phyloP scores from a whole-genome alignment of 441 rosid species.

The Melastoma candidum region DNA sequence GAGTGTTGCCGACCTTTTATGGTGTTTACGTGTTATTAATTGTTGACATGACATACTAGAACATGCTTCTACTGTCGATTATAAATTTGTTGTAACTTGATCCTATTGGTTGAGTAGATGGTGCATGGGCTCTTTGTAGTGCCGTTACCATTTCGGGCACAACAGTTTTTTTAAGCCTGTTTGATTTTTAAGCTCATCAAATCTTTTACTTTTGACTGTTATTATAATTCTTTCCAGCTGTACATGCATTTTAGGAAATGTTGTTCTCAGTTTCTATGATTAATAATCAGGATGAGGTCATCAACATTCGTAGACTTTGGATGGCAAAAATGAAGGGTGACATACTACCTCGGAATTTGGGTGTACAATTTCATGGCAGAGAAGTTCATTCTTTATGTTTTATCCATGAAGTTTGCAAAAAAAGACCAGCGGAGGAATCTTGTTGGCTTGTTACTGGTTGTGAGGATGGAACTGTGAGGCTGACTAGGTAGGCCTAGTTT shows the following conservation, averaged over 20 bases:
- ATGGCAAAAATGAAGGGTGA: conserved; percentile 32
- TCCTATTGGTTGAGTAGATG: no score
- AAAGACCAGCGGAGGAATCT: conserved; percentile 24
- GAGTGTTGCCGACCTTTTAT: no score
- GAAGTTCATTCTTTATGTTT: conserved; percentile 90
- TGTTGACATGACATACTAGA: no score
- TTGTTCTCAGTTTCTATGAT: background rate
- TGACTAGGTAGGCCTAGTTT: conserved; percentile 53
- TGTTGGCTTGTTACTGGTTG: conserved; percentile 96
- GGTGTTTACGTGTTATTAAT: no score
- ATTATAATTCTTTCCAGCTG: background rate
- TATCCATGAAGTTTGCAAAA: conserved; percentile 31
- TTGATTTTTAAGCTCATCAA: background rate
- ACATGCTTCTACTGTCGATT: background rate
- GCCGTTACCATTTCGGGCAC: no score
- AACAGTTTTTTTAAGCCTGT: background rate
- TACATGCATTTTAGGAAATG: conserved; percentile 1
- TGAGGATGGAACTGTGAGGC: conserved; percentile 97
- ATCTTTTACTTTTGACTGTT: no score
- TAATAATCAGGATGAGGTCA: conserved; percentile 61
- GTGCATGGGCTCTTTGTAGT: no score
- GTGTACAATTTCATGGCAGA: conserved; percentile 86
- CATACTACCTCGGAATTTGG: conserved; percentile 64
- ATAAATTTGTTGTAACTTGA: no score
- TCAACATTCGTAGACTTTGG: conserved; percentile 66